A percentile compares a stretch with the other conserved stretches of the same genome.
Conservation (phyloP, 1,139 yeast species). For the Protomyces inouyei region DNA sequence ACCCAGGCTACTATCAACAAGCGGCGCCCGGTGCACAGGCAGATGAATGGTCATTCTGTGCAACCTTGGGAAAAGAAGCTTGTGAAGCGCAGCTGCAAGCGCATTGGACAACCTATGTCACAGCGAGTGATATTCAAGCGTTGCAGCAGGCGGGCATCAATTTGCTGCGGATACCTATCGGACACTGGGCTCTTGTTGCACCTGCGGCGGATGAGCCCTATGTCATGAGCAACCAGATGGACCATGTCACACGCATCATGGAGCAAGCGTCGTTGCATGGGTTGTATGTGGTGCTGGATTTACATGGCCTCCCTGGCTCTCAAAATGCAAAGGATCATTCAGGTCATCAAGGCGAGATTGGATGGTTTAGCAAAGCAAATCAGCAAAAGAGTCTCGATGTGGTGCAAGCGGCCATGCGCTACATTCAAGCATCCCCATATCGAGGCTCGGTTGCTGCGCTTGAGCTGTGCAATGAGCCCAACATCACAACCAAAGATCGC, state of each 20-base stretch:
- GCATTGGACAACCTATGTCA: slow-evolving; percentile 74
- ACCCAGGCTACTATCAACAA: slow-evolving; percentile 68
- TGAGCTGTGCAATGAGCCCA: slow-evolving; percentile 20
- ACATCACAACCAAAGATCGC: slow-evolving; percentile 2
- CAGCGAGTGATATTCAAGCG: slow-evolving; percentile 60
- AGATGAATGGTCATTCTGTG: slow-evolving; percentile 44
- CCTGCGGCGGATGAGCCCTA: slow-evolving; percentile 64
- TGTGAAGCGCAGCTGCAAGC: slow-evolving; percentile 44
- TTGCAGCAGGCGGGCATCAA: slow-evolving; percentile 71
- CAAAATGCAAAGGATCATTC: slow-evolving; percentile 93
- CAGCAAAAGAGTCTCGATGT: slow-evolving; percentile 9
- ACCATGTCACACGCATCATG: slow-evolving; percentile 66
- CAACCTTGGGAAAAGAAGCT: slow-evolving; percentile 50
- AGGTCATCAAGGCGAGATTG: slow-evolving; percentile 62
- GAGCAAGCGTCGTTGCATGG: slow-evolving; percentile 64
- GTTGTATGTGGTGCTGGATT: slow-evolving; percentile 74
- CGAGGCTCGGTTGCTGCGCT: slow-evolving; percentile 15
- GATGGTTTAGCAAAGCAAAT: slow-evolving; percentile 44
- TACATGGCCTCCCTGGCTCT: slow-evolving; percentile 89
- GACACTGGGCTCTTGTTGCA: slow-evolving; percentile 78
- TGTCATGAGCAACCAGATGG: slow-evolving; percentile 64
- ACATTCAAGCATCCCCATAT: slow-evolving; percentile 5
- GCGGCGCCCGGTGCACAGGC: slow-evolving; percentile 39
- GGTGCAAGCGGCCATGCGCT: slow-evolving; percentile 21
- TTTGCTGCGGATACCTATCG: slow-evolving; percentile 80